Base-by-base conservation (phyloP, 352 stramenopile species). In the Aphanomyces cochlioides region DNA sequence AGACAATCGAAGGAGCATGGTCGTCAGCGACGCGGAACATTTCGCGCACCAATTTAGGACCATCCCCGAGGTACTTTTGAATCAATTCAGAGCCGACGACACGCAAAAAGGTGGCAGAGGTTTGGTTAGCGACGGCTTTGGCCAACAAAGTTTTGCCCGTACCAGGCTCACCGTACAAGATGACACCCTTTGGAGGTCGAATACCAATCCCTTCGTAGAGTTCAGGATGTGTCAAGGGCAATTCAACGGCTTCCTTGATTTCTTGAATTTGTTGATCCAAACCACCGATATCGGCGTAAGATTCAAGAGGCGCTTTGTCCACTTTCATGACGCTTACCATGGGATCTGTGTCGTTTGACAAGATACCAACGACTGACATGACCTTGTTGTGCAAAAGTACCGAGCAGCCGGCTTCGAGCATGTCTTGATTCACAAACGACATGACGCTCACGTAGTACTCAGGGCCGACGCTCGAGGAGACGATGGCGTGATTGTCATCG, bases 241-340 rank as follows among this genome's bases (percentile, higher is more conserved):
- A 82, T 77, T 98, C 96, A 19, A 99, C 96, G 0, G 96, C 92
- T 72, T 97, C 91, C 76, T 97, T 97, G 67, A 97, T 96, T 72
- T 97, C 90, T 74, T 97, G 90, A 74, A 98, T 98, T 83, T 99
- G 98, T 59, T 95, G 92, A 80, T 99, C 97, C 5, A 99, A 78
- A 7, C 98, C 98, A 73, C 98, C 98, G 82, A 99, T 99, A 70
- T 99, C 97, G 7, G 96, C 97, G 79, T 99, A 99, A 59, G 92
- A 98, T 77, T 99, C 97, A 5, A 99, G 77, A 17, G 98, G 98
- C 40, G 97, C 97, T 83, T 99, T 99, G 76, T 99, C 96, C 3
- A 99, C 97, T 84, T 99, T 99, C 98, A 99, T 99, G 43, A 99
- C 96, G 60, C 84, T 96, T 38, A 99, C 98, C 92, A 99, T 99